Conservation (phyloP, 2,329 filamentous ascomycete genomes). For the Pseudocercospora ulei region DNA sequence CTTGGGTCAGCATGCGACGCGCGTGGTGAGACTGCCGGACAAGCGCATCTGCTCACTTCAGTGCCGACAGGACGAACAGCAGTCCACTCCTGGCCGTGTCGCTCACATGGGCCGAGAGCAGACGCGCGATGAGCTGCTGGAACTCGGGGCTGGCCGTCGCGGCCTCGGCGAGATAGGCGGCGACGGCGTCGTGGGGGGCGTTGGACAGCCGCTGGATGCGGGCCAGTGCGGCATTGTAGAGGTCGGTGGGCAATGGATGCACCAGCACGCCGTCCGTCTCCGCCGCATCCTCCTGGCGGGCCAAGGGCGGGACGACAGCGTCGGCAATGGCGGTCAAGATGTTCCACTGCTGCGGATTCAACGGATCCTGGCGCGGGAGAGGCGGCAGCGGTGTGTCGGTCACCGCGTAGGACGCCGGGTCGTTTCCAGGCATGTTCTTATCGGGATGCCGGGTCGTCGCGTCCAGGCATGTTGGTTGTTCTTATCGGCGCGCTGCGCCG, state of each 20-base stretch:
- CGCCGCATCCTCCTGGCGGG: conserved; percentile 10
- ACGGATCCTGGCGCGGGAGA: conserved; percentile 40
- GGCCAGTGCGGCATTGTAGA: conserved; percentile 45
- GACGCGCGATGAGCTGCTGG: conserved; percentile 42
- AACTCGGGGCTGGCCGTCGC: conserved; percentile 46
- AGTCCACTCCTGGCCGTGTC: conserved; percentile 43
- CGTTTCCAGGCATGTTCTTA: conserved; percentile 20
- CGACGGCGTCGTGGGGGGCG: conserved; percentile 36
- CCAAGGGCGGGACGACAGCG: conserved; percentile 52
- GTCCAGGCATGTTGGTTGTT: too few species aligned
- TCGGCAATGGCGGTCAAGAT: conserved; percentile 51
- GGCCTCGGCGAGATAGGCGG: conserved; percentile 29
- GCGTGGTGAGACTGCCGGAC: conserved; percentile 2
- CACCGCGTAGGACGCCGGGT: conserved; percentile 14
- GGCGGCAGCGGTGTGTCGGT: conserved; percentile 34
- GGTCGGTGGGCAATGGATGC: conserved; percentile 23
- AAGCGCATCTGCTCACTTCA: conserved; percentile 40
- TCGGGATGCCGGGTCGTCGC: conserved; percentile 5
- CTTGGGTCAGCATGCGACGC: conserved; percentile 17
- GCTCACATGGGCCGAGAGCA: conserved; percentile 44
- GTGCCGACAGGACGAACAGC: conserved; percentile 44
- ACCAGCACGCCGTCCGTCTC: conserved; percentile 26
- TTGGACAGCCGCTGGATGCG: conserved; percentile 41
- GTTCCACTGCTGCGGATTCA: conserved; percentile 50
- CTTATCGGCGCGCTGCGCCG: too few species aligned